A percentile compares a stretch with the other conserved stretches of the same genome.
These are phyloP conservation scores for Geranomyces variabilis DNA, from an alignment of 192 early-diverging fungal species.

Conservation along the genomic window DNA sequence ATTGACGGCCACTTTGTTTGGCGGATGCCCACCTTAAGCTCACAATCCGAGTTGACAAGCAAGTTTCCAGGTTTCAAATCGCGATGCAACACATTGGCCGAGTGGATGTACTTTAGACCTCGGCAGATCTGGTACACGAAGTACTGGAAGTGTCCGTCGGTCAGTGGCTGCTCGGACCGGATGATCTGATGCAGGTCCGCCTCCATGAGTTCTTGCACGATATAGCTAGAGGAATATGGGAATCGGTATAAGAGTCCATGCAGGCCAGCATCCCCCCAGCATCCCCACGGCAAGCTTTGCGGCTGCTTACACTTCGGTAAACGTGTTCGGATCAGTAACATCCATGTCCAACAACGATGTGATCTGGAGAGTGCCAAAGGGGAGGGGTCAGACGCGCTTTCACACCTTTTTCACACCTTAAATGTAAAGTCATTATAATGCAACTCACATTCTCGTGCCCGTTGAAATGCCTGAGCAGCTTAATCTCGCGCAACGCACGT, in stretches of 20 bases:
- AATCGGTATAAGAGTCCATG: no score
- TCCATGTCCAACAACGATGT: conserved; percentile 69
- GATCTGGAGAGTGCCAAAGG: conserved; percentile 43
- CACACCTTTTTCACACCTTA: no score
- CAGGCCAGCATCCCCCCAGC: no score
- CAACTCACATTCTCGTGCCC: conserved; percentile 86
- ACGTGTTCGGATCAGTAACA: conserved; percentile 58
- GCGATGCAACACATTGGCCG: conserved; percentile 90
- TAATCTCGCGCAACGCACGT: conserved; percentile 88
- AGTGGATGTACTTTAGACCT: conserved; percentile 92
- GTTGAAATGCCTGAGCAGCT: conserved; percentile 88
- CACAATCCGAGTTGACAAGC: conserved; percentile 97
- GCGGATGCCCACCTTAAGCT: conserved; percentile 64
- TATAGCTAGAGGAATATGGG: conserved; percentile 31
- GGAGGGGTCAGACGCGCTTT: neutral
- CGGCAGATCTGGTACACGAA: conserved; percentile 88
- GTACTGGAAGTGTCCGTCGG: conserved; percentile 89
- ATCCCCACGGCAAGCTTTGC: no score
- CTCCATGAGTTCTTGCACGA: conserved; percentile 82
- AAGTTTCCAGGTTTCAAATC: conserved; percentile 96
- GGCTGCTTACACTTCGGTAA: conserved; percentile 52
- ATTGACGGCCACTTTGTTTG: no score
- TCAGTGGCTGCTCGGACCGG: conserved; percentile 74
- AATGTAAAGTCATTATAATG: no score
- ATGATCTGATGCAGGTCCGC: conserved; percentile 91